Conservation (phyloP, 495 filamentous ascomycete genomes). For the Trichoderma reesei region DNA sequence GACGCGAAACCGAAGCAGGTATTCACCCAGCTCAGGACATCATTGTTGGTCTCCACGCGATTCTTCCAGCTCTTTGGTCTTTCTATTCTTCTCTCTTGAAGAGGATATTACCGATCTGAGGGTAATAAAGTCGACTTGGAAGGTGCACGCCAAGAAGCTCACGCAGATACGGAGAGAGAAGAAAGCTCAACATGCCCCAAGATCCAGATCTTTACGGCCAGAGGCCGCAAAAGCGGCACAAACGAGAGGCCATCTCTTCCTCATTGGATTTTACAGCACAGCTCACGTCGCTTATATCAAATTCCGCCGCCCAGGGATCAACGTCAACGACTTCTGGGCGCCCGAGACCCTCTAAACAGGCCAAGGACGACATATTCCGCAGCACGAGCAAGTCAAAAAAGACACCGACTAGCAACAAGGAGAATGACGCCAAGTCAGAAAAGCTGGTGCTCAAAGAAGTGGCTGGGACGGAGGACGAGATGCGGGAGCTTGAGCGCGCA, state of each 20-base stretch:
- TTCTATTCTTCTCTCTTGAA: no score
- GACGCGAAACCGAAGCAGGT: no score
- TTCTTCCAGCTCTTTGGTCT: not conserved
- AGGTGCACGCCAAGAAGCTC: not conserved
- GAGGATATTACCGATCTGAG: not conserved
- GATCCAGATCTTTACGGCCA: conserved; percentile 65
- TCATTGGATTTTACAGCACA: conserved; percentile 72
- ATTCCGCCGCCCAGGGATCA: conserved; percentile 24
- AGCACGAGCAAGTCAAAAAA: conserved; percentile 51
- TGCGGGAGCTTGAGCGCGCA: conserved; percentile 42
- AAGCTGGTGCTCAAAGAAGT: conserved; percentile 33
- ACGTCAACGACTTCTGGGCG: conserved; percentile 42
- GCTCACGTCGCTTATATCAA: conserved; percentile 60
- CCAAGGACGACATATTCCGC: conserved; percentile 61
- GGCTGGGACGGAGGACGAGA: conserved; percentile 36
- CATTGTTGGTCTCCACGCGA: not conserved
- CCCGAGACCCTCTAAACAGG: conserved; percentile 50
- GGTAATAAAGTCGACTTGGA: not conserved
- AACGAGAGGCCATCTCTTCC: conserved; percentile 55
- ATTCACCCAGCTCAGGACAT: not conserved
- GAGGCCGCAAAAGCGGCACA: conserved; percentile 51
- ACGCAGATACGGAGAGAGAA: not conserved
- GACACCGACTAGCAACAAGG: conserved; percentile 24
- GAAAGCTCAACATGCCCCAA: conserved; percentile 36
- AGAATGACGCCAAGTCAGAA: conserved; percentile 17